Base-by-base conservation (phyloP, 2,329 filamentous ascomycete species). In the Pseudogymnoascus sp. region DNA sequence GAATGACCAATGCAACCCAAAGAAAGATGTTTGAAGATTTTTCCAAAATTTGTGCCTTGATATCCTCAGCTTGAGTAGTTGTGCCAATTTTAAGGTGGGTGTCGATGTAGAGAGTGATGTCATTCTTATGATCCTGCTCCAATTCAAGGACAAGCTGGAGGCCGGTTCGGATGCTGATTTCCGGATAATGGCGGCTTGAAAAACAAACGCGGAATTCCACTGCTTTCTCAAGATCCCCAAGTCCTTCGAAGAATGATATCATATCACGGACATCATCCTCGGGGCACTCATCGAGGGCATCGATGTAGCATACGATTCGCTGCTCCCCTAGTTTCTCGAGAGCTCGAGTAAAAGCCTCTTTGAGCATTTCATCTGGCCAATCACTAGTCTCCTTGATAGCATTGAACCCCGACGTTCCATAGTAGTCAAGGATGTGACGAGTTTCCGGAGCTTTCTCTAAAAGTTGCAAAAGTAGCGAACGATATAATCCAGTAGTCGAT, bases 261-360 rank as follows among this genome's bases (percentile, higher is more conserved):
- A 76, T 72, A 12, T 72, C 69, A 37, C 67, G 71, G 1, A 74
- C 66, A 11, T 74, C 49, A 4, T 67, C 52, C 52, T 78, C 75
- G 5, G 75, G 66, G 65, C 77, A 79, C 65, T 80, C 78, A 64
- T 80, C 77, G 4, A 80, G 72, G 4, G 79, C 78, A 67, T 80
- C 79, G 37, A 80, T 70, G 60, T 79, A 75, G 62, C 73, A 76
- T 0, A 66, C 70, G 2, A 79, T 49, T 0, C 62, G 63, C 14
- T 62, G 64, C 5, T 63, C 7, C 5, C 65, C 67, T 8, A 78
- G 66, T 0, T 62, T 52, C 14, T 59, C 16, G 14, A 75, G 62
- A 3, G 70, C 70, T 4, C 23, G 18, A 1, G 21, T 7, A 11
- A 77, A 69, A 3, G 72, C 58, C 8, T 62, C 58, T 41, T 74